Base-by-base conservation (phyloP, 2,329 filamentous ascomycete species). In the Pseudogymnoascus sp. region DNA sequence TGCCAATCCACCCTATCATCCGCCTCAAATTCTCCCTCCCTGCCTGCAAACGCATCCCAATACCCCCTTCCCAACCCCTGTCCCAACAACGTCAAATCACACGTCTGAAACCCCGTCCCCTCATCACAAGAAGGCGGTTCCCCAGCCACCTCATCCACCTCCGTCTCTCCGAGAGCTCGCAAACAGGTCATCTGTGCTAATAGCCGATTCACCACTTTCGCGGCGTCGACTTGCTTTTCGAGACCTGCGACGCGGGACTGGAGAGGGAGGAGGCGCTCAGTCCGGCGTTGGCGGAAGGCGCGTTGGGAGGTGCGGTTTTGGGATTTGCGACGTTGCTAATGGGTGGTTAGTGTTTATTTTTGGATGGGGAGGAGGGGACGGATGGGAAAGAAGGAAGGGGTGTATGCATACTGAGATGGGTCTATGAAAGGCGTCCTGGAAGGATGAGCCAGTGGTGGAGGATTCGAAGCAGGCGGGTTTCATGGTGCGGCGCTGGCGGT, bases 261-360 rank as follows among this genome's bases (percentile, higher is more conserved):
- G 3, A 53, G 46, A 2, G 14, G 3, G 8, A 31, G 14, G 23
- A 53, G n/a, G 14, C 46, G 46, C 14, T 53, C 46, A 25, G 46
- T 53, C 23, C 46, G 46, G 46, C 25, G 46, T 16, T 53, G 25
- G 14, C 46, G 46, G 46, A 53, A 53, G 23, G 46, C 46, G 23
- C 46, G 46, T 31, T 53, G 46, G 46, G 46, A 53, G 46, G 46
- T 25, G 46, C 46, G 46, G 46, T 53, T 53, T 53, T 53, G 46
- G 23, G 23, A 53, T 31, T 53, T 53, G 23, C 23, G 46, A 31
- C 46, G 46, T 16, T 53, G 46, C 46, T 53, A 14, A 14, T 1
- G 43, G 23, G 43, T 43, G 5, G 11, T 49, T 49, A 49, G 43
- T 28, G 4, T 49, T 6, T 9, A 5, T n/a, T 12, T 3, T 4